Evolutionary conservation across 2,329 filamentous ascomycete species (phyloP), one percentile per base, ranked within the genome.

Genomic region (Fusarium sp.): DNA sequence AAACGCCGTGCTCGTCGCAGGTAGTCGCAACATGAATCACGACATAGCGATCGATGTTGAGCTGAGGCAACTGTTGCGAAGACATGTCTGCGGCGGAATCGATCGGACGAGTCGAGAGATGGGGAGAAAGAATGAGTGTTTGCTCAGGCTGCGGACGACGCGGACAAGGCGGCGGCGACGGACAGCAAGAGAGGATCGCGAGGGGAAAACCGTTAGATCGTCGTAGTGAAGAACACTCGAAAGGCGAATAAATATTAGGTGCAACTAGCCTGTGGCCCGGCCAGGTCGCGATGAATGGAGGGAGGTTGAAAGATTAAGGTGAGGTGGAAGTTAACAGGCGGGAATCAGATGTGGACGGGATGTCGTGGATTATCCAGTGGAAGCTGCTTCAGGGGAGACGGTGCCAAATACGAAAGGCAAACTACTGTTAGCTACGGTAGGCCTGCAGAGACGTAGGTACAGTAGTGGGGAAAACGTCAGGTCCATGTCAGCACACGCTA

Each of bases 11-110:
- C 78, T 99, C 95, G 78, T 99, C 95, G 80, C 95, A 99, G 69
- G 95, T 99, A 32, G 95, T 99, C 65, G 95, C 95, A 73, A 98
- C 94, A 79, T 99, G 95, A 76, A 98, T 97, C 73, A 99, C 92
- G 67, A 97, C 90, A 80, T 97, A 99, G 77, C 94, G 91, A 81
- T 99, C 95, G 79, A 97, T 86, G 79, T 90, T 90, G 70, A 88
- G 84, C 69, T 86, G 85, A 46, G 81, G 82, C 50, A 72, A 63
- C 64, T 75, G 75, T 68, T 77, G 77, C 52, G 77, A 71, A 69
- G 76, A 70, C 76, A 78, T 79, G 70, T 66, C 73, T 66, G 67
- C 61, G 57, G 60, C 53, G 58, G 61, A 53, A 63, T 67, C 56
- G 65, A 47, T 65, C 53, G 62, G 62, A 59, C 54, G 61, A 63